Evolutionary conservation across 1,284 basidiomycete genomes (phyloP).

Genomic region (Athelia sp.): DNA sequence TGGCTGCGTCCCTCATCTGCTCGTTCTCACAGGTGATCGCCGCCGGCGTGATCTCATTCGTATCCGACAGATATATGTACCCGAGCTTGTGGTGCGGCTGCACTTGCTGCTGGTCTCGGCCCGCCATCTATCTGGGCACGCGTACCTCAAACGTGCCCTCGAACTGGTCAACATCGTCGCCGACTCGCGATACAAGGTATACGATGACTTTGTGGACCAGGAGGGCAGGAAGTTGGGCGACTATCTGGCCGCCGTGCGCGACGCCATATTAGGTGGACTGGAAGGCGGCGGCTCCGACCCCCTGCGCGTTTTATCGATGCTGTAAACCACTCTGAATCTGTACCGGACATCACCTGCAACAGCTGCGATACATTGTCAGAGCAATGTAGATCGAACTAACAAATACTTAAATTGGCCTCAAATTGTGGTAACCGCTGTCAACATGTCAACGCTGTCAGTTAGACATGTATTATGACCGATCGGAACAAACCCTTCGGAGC

Average conservation of each 20-base stretch:
- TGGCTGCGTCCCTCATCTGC: background rate
- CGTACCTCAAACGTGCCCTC: slow-evolving; percentile 77
- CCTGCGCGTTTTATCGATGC: slow-evolving; percentile 34
- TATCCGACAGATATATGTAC: slow-evolving; percentile 87
- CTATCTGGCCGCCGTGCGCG: slow-evolving; percentile 69
- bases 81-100: slow-evolving; percentile 85
- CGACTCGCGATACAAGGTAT: slow-evolving; percentile 83
- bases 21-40: slow-evolving; percentile 40
- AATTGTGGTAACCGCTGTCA: too few species aligned
- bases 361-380: too few species aligned
- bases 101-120: slow-evolving; percentile 75
- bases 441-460: too few species aligned
- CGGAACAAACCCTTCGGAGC: too few species aligned
- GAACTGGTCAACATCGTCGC: slow-evolving; percentile 83
- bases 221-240: slow-evolving; percentile 54
- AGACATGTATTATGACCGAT: too few species aligned
- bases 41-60: slow-evolving; percentile 68
- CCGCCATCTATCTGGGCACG: slow-evolving; percentile 19
- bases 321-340: too few species aligned
- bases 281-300: slow-evolving; percentile 72
- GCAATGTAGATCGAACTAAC: too few species aligned
- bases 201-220: slow-evolving; percentile 77
- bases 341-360: too few species aligned
- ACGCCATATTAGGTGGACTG: slow-evolving; percentile 65
- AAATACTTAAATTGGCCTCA: too few species aligned